Evolutionary conservation across 345 rosid genomes (phyloP), one percentile per base, ranked within the genome.

Genomic region (Salix suchowensis): DNA sequence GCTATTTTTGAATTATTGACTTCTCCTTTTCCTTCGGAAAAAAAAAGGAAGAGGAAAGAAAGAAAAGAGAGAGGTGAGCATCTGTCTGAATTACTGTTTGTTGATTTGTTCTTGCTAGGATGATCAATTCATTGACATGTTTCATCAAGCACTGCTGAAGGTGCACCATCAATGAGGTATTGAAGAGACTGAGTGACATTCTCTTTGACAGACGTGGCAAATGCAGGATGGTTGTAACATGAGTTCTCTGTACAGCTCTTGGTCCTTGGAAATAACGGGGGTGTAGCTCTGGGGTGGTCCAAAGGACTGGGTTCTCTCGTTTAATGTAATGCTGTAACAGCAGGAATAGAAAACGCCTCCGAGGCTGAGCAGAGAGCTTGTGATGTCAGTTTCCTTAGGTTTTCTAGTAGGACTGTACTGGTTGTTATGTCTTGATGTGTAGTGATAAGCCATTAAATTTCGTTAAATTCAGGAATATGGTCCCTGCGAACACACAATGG

Each of bases 71-170:
- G 28, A 14, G 14, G 44, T 2, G 48, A 54, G 48, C 46, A n/a
- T 65, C 46, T 32, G 9, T 54, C 52, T 24, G 42, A 23, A 24
- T 42, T 24, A 8, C 3, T 50, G 60, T 65, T 80, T 54, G 75
- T 62, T 79, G 30, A 13, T 74, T 32, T 50, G n/a, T 65, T 67
- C 14, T 36, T 85, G 50, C 66, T 75, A 91, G 95, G 92, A 91
- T 66, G 92, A 91, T 60, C 91, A 82, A 71, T 91, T 89, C 76
- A 76, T 91, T 6, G 89, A 91, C 80, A 77, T 87, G 90, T 88
- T 91, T 78, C 82, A 84, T 83, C 88, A 84, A 77, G 84, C 92
- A 28, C 68, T 91, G 82, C 77, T 81, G 70, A 86, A 85, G 80
- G 85, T 78, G 68, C 87, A 88, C 36, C 85, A 80, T 28, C 74